Conservation (phyloP, 192 early-diverging fungal species). For the Umbelopsis sp. region DNA sequence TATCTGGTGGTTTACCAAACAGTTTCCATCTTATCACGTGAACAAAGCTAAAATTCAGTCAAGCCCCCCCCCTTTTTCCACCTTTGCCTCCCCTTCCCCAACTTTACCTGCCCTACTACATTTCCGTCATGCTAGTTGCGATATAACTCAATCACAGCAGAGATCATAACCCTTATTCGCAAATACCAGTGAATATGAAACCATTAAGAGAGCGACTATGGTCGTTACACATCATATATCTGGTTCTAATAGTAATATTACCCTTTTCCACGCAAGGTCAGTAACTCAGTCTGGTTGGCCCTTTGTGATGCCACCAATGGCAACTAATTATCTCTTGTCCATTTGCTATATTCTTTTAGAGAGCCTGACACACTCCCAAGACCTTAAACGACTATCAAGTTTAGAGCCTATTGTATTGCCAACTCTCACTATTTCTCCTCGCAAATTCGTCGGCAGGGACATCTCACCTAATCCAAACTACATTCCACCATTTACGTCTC, state of each 20-base stretch:
- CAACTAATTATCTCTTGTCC: not conserved
- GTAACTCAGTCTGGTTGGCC: not conserved
- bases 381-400: not conserved
- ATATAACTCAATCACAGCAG: not conserved
- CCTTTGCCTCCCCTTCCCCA: too few relatives aligned
- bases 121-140: not conserved
- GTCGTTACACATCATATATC: not conserved
- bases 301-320: not conserved
- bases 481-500: not conserved
- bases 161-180: not conserved
- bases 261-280: not conserved
- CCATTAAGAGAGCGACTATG: not conserved
- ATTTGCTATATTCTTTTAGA: not conserved
- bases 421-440: not conserved
- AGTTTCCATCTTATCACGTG: too few relatives aligned
- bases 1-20: too few relatives aligned
- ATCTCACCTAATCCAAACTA: constrained; percentile 20
- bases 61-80: too few relatives aligned
- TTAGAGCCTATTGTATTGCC: not conserved
- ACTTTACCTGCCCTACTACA: not conserved
- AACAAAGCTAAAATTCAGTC: too few relatives aligned
- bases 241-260: not conserved
- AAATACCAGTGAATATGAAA: not conserved
- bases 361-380: not conserved
- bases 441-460: constrained; percentile 4